Conservation (phyloP, 257 asterid genomes). For the Jacaranda copaia region DNA sequence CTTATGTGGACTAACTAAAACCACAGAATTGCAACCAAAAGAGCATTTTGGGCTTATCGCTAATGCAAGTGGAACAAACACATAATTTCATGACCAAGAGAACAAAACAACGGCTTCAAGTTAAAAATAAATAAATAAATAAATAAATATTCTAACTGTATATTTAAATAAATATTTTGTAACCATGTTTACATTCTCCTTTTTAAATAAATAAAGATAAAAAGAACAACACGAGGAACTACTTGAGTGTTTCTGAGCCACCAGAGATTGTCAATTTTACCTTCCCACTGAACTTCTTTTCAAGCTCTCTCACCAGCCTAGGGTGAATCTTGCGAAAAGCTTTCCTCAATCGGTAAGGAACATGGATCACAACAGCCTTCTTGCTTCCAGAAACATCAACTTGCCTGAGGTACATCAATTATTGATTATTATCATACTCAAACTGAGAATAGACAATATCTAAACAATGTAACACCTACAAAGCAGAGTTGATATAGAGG, state of each 20-base stretch:
- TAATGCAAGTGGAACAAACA: not conserved
- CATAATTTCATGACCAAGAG: not conserved
- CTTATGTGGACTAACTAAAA: not conserved
- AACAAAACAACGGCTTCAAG: not conserved
- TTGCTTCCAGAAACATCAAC: conserved; percentile 75
- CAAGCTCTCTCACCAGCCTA: conserved; percentile 87
- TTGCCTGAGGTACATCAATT: conserved; percentile 55
- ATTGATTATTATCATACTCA: conserved; percentile 8
- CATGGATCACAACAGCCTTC: conserved; percentile 92
- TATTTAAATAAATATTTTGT: not conserved
- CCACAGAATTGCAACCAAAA: too few species aligned
- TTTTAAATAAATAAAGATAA: not conserved
- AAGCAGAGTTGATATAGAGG: conserved; percentile 82
- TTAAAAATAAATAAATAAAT: not conserved
- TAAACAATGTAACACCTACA: conserved; percentile 48
- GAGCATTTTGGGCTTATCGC: not conserved
- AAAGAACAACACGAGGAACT: not conserved
- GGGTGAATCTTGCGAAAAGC: conserved; percentile 90
- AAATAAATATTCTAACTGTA: not conserved
- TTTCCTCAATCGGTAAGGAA: conserved; percentile 81
- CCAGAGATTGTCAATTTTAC: conserved; percentile 36
- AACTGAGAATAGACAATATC: not conserved
- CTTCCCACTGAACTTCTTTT: conserved; percentile 97
- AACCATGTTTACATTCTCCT: not conserved
- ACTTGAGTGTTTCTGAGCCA: not conserved